Base-by-base conservation (phyloP, 1,139 yeast genomes). In the Pichia sp. region DNA sequence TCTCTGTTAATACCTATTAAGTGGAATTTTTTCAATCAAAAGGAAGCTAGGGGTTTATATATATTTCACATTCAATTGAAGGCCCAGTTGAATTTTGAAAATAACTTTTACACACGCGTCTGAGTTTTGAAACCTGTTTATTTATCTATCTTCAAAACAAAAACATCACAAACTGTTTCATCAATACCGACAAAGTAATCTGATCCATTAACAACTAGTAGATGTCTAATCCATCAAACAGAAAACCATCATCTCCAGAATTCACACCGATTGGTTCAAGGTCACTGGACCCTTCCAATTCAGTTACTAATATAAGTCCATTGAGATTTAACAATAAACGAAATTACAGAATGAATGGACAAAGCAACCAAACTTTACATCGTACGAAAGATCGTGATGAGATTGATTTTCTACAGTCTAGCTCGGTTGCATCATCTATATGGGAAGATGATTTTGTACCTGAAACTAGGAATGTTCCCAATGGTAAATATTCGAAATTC, bases 251-350 rank as follows among this genome's bases (percentile, higher is more conserved):
- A 6, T 28, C 36, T 8, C 39, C 38, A 6, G 51, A 46, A 22
- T 47, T 47, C 14, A 47, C 51, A 2, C 51, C 51, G 2, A 44
- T 47, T n/a, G 51, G 51, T 3, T 45, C 47, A 3, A 40, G 34
- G 14, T 36, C 43, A 4, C 22, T 34, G 9, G 40, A 33, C 22
- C 35, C 18, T 9, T 26, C 30, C 11, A 34, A 28, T 4, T 30
- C 46, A 19, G 22, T 38, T n/a, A 26, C 45, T 24, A 42, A 42
- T 11, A 4, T 37, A 28, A 40, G 39, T 28, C 43, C 46, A n/a
- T 18, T 40, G 4, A 37, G 34, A 8, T 36, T 40, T 20, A 17
- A 20, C 4, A 19, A 21, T 7, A 10, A 30, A 7, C 32, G 32
- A 14, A 21, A 12, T 17, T 28, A 15, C 31, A 30, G 21, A 30